Conservation (phyloP, 345 rosid species). For the Erysimum cheiranthoides region DNA sequence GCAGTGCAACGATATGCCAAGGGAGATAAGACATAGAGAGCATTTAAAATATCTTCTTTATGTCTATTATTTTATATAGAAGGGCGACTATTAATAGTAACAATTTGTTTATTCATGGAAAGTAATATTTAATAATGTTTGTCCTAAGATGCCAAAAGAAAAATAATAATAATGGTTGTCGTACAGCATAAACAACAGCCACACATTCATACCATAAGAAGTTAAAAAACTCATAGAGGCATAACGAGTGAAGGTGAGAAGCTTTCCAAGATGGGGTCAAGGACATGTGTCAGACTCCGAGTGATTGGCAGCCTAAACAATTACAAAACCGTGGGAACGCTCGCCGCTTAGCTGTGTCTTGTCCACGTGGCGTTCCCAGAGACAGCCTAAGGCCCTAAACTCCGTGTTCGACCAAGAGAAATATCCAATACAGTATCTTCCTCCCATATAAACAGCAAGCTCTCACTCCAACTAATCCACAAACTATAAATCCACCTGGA, state of each 20-base stretch:
- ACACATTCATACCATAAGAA: neutral
- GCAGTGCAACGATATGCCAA: neutral
- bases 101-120: no score
- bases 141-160: no score
- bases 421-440: neutral
- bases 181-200: neutral
- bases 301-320: neutral
- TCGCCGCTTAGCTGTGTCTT: neutral
- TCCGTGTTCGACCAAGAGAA: neutral
- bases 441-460: neutral
- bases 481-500: no score
- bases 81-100: neutral
- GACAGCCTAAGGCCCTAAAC: neutral
- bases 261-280: neutral
- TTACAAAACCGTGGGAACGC: conserved; percentile 1
- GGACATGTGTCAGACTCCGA: neutral
- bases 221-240: neutral
- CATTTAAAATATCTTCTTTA: neutral
- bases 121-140: no score
- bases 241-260: neutral
- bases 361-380: neutral
- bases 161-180: no score
- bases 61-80: neutral
- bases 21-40: neutral
- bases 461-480: neutral